These are phyloP conservation scores for Fragaria ananassa DNA, from an alignment of 306 rosid species.

Conservation along the genomic window DNA sequence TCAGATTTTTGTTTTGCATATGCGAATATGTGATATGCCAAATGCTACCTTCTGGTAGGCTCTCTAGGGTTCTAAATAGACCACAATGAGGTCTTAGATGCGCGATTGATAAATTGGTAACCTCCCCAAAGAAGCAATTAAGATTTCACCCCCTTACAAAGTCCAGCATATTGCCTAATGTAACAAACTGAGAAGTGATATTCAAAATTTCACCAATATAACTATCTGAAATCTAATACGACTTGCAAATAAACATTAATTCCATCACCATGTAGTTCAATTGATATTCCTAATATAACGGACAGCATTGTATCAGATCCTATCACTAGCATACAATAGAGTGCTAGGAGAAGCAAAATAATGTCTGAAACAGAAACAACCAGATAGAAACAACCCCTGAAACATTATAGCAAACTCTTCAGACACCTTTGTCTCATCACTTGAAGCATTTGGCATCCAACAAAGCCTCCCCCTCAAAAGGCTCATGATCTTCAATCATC, in stretches of 20 bases:
- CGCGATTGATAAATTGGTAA: not conserved
- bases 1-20: too few species aligned
- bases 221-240: not conserved
- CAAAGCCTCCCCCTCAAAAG: constrained; percentile 74
- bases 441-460: constrained; percentile 87
- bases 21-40: too few species aligned
- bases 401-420: not conserved
- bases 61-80: not conserved
- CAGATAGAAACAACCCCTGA: not conserved
- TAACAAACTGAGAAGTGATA: not conserved
- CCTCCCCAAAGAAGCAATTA: not conserved
- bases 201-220: not conserved
- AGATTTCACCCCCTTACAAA: too few species aligned
- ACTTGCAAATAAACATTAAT: not conserved
- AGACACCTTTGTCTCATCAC: constrained; percentile 24
- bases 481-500: constrained; percentile 83
- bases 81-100: not conserved
- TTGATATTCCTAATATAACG: not conserved
- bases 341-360: not conserved
- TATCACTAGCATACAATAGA: not conserved
- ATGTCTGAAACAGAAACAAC: not conserved
- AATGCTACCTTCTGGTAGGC: too few species aligned
- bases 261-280: not conserved
- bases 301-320: not conserved
- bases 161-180: not conserved